These are phyloP conservation scores for Linnemannia hyalina DNA, from an alignment of 192 early-diverging fungal genomes.

Conservation along the genomic window DNA sequence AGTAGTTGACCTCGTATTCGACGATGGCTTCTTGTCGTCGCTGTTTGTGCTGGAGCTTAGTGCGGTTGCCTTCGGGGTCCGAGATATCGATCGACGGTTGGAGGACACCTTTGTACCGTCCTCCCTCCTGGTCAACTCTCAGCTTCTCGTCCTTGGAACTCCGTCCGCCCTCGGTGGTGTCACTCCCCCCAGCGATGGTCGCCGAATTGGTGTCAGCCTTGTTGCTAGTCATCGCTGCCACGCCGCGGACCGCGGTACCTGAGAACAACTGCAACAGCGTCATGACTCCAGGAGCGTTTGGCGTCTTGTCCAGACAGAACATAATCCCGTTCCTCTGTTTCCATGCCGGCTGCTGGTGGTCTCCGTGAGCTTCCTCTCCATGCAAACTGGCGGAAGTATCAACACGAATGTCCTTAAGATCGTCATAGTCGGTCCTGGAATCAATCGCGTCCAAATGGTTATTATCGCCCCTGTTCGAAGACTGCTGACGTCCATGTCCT, in stretches of 20 bases:
- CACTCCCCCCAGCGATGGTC: not conserved
- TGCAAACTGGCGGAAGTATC: not conserved
- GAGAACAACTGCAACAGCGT: conserved; percentile 51
- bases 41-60: not conserved
- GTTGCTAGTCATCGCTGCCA: not conserved
- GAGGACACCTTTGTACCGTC: conserved; percentile 20
- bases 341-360: not conserved
- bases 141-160: not conserved
- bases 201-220: not conserved
- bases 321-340: conserved; percentile 42
- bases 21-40: not conserved
- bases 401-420: conserved; percentile 24
- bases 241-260: not conserved
- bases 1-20: conserved; percentile 30
- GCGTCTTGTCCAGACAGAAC: conserved; percentile 54
- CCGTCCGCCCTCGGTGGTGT: not conserved
- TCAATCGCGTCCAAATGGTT: not conserved
- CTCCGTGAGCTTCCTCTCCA: not conserved
- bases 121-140: not conserved
- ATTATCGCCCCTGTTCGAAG: not conserved
- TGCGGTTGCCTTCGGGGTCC: conserved; percentile 19
- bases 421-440: conserved; percentile 15
- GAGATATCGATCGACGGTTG: conserved; percentile 55
- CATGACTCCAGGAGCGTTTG: conserved; percentile 51
- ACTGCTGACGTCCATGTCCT: not conserved